phyloP scores from a whole-genome alignment of 1,139 yeast species.

The Suhomyces bribrorum region DNA sequence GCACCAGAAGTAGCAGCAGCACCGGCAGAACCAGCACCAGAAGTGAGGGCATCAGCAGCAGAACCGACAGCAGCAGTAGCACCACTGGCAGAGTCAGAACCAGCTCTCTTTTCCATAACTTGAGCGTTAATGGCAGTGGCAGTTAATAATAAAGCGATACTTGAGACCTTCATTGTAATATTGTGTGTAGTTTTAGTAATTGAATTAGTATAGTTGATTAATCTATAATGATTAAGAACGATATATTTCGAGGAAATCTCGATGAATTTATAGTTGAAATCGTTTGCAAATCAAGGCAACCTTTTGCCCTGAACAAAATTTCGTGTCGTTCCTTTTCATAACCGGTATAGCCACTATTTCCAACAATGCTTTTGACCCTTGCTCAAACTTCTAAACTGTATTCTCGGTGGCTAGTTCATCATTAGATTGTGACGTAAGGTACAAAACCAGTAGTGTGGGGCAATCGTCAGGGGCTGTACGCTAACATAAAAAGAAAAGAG shows the following conservation, averaged over 20 bases:
- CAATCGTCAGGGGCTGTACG: conserved; percentile 8
- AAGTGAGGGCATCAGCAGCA: conserved; percentile 12
- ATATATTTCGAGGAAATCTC: not conserved
- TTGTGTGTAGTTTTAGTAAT: conserved; percentile 1
- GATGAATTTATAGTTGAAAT: conserved; percentile 6
- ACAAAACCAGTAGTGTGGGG: conserved; percentile 3
- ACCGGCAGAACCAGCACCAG: conserved; percentile 10
- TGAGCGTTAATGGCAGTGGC: conserved; percentile 17
- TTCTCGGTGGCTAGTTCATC: conserved; percentile 7
- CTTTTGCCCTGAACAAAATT: not conserved
- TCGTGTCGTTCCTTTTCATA: conserved; percentile 3
- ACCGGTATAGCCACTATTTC: conserved; percentile 13
- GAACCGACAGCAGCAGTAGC: conserved; percentile 30
- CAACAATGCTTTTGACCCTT: conserved; percentile 1
- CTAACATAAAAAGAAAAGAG: conserved; percentile 3
- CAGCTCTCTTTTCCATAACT: conserved; percentile 13
- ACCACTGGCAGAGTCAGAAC: conserved; percentile 21
- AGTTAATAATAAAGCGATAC: conserved; percentile 17
- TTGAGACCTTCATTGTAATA: conserved; percentile 18
- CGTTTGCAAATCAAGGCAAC: conserved; percentile 1
- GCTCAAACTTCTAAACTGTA: conserved; percentile 4
- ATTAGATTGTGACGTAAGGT: conserved; percentile 3
- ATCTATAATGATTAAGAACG: conserved; percentile 2
- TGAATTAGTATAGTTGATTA: not conserved
- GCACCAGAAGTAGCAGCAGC: conserved; percentile 43